Conservation (phyloP, 306 rosid genomes). For the Vicia faba region DNA sequence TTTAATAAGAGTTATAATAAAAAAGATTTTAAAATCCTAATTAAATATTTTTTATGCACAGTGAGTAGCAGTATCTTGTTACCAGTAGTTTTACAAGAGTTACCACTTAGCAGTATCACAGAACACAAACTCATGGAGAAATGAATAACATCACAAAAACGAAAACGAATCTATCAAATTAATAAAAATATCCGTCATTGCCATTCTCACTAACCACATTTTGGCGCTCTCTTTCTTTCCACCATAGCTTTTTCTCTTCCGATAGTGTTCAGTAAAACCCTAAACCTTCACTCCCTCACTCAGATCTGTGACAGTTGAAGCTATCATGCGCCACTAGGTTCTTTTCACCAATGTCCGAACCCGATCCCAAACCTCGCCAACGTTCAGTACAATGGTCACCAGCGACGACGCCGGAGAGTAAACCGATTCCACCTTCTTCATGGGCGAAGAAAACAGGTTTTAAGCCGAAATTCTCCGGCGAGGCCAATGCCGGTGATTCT, state of each 20-base stretch:
- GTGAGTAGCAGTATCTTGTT: too few relatives aligned
- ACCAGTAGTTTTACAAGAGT: too few relatives aligned
- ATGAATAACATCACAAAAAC: background rate
- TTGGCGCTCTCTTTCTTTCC: slow-evolving; percentile 2
- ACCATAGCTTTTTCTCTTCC: slow-evolving; percentile 40
- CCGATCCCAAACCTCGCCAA: slow-evolving; percentile 65
- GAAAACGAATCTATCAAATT: background rate
- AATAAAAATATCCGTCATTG: background rate
- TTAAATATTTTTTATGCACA: too few relatives aligned
- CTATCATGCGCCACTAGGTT: slow-evolving; percentile 46
- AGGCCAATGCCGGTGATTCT: slow-evolving; percentile 73
- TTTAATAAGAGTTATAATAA: too few relatives aligned
- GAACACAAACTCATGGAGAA: background rate
- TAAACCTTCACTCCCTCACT: slow-evolving; percentile 26
- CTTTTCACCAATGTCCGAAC: slow-evolving; percentile 51
- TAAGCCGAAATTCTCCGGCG: slow-evolving; percentile 90
- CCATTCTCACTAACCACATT: slow-evolving; percentile 9
- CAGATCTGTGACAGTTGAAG: slow-evolving; percentile 54
- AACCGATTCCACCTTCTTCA: slow-evolving; percentile 78
- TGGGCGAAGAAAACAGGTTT: slow-evolving; percentile 97
- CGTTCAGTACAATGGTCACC: slow-evolving; percentile 95
- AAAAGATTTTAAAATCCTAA: too few relatives aligned
- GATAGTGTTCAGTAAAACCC: slow-evolving; percentile 32
- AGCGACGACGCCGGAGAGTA: slow-evolving; percentile 42
- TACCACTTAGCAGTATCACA: too few relatives aligned